These are phyloP conservation scores for Linderniella brevidens DNA, from an alignment of 257 asterid species.

Conservation along the genomic window DNA sequence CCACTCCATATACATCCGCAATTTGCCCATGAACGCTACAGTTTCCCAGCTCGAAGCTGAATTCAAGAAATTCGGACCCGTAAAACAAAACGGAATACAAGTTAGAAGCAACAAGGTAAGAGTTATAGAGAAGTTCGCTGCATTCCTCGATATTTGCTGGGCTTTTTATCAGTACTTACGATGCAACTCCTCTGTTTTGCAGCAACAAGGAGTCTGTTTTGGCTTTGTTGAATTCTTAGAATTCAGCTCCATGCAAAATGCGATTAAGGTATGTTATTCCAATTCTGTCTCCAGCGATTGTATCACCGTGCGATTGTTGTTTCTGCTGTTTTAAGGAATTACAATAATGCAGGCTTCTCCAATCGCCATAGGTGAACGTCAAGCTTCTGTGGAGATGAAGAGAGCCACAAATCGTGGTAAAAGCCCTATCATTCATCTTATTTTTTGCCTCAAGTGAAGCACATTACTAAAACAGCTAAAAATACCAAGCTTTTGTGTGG, in stretches of 20 bases:
- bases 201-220: conserved; percentile 71
- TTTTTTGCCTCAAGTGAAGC: no score
- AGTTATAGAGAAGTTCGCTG: conserved; percentile 4
- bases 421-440: neutral
- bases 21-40: conserved; percentile 58
- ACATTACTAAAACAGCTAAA: neutral
- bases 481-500: neutral
- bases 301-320: neutral
- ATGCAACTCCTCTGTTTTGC: conserved; percentile 15
- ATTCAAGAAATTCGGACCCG: conserved; percentile 63
- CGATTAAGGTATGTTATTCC: conserved; percentile 45
- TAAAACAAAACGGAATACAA: conserved; percentile 72
- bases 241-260: conserved; percentile 60
- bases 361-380: conserved; percentile 34
- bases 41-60: conserved; percentile 57
- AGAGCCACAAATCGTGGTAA: conserved; percentile 62
- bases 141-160: conserved; percentile 2
- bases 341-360: conserved; percentile 42
- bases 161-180: conserved; percentile 3
- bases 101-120: conserved; percentile 69
- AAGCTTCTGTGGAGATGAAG: conserved; percentile 54
- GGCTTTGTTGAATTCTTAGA: conserved; percentile 84
- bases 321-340: neutral
- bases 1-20: conserved; percentile 66
- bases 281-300: neutral